These are phyloP conservation scores for Suillus luteus DNA, from an alignment of 768 basidiomycete species.

Conservation along the genomic window DNA sequence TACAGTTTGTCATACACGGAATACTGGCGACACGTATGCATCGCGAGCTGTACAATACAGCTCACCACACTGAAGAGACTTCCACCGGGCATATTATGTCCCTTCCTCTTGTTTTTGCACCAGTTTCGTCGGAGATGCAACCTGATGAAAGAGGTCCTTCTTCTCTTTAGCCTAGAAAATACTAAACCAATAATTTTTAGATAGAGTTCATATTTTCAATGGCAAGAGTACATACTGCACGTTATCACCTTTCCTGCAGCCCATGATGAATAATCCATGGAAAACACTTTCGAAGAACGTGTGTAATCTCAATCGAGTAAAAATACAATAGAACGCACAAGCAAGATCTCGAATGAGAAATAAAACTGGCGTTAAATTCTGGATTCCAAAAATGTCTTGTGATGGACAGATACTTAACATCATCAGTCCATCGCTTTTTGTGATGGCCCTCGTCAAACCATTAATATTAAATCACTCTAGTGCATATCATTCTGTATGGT, in stretches of 20 bases:
- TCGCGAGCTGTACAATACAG: neutral
- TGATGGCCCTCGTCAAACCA: neutral
- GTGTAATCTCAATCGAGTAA: neutral
- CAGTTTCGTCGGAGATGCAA: neutral
- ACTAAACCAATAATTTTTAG: slow-evolving; percentile 35
- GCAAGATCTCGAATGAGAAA: neutral
- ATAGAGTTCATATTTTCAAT: slow-evolving; percentile 11
- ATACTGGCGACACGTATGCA: neutral
- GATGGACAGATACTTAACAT: neutral
- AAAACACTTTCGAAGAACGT: neutral
- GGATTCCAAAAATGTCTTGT: neutral
- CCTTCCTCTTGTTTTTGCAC: neutral
- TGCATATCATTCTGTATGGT: neutral
- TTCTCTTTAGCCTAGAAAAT: slow-evolving; percentile 31
- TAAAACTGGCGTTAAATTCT: neutral
- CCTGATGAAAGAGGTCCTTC: too few relatives aligned
- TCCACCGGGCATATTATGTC: neutral
- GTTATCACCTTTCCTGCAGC: neutral
- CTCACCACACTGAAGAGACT: neutral
- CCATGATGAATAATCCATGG: neutral
- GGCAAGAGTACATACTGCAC: neutral
- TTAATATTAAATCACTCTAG: neutral
- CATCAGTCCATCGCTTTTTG: neutral
- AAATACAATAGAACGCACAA: neutral
- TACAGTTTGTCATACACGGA: neutral